A percentile compares a stretch with the other conserved stretches of the same genome.
These are phyloP conservation scores for Knoxdaviesia capensis DNA, from an alignment of 2,329 filamentous ascomycete species.

Conservation along the genomic window DNA sequence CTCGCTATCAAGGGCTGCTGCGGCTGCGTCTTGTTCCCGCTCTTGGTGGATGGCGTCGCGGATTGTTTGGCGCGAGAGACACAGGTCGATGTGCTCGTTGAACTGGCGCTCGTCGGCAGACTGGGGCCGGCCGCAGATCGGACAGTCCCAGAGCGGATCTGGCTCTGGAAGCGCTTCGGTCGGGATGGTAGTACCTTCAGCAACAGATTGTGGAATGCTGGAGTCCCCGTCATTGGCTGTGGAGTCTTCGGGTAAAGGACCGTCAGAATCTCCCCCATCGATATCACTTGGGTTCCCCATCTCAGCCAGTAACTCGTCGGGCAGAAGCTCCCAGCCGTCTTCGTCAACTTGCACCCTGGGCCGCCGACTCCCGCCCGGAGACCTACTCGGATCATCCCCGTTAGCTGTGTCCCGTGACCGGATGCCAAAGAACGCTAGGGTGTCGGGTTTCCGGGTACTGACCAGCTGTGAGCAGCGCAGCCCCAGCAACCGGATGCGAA, in stretches of 20 bases:
- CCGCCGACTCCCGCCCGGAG: too few species aligned
- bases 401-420: conserved; percentile 13
- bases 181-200: too few species aligned
- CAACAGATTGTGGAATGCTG: conserved; percentile 3
- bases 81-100: conserved; percentile 85
- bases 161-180: not conserved
- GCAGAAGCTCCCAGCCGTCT: conserved; percentile 45
- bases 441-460: conserved; percentile 62
- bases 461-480: conserved; percentile 73
- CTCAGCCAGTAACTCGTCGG: conserved; percentile 36
- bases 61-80: conserved; percentile 71
- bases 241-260: too few species aligned
- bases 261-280: too few species aligned
- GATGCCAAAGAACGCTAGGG: conserved; percentile 62
- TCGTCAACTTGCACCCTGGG: conserved; percentile 18
- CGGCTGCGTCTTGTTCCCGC: conserved; percentile 14
- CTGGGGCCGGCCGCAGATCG: conserved; percentile 67
- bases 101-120: conserved; percentile 54
- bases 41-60: conserved; percentile 51
- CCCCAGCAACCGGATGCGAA: conserved; percentile 74
- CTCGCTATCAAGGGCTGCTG: too few species aligned
- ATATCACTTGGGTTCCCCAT: too few species aligned
- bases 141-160: conserved; percentile 53
- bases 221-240: too few species aligned
- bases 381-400: not conserved